A percentile compares a stretch with the other conserved stretches of the same genome.
Evolutionary conservation across 2,329 filamentous ascomycete species (phyloP).

Genomic region (Cercospora sp.): DNA sequence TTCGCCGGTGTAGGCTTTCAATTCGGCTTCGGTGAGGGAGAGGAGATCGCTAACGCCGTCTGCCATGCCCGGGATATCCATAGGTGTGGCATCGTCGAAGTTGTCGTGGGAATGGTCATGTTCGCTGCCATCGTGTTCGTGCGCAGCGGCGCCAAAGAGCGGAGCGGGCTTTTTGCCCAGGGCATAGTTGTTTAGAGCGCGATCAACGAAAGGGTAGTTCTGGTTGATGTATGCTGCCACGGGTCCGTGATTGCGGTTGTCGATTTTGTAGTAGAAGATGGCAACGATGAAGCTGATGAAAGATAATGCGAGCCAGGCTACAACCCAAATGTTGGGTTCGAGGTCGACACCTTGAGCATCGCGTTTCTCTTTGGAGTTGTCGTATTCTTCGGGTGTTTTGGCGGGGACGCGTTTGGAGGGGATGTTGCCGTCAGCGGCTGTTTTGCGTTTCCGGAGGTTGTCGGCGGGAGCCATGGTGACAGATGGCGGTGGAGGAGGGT

Average conservation of each 20-base stretch:
- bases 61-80: not conserved
- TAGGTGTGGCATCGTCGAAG: not conserved
- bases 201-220: conserved; percentile 26
- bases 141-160: conserved; percentile 21
- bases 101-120: not conserved
- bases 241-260: conserved; percentile 27
- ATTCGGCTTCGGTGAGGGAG: conserved; percentile 29
- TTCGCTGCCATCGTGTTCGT: conserved; percentile 5
- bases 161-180: conserved; percentile 10
- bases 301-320: conserved; percentile 20
- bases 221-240: conserved; percentile 27
- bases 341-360: conserved; percentile 18
- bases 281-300: conserved; percentile 21
- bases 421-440: conserved; percentile 13
- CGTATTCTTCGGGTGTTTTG: conserved; percentile 19
- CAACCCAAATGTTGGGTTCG: conserved; percentile 29
- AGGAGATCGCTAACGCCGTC: conserved; percentile 10
- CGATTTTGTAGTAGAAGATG: conserved; percentile 30
- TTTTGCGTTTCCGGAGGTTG: conserved; percentile 25
- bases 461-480: conserved; percentile 20
- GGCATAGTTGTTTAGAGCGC: conserved; percentile 14
- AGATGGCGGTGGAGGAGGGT: not conserved
- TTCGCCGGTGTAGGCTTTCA: conserved; percentile 32
- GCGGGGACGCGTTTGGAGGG: conserved; percentile 13
- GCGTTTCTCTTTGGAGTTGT: conserved; percentile 18